These are phyloP conservation scores for Penicillium sp. DNA, from an alignment of 2,329 filamentous ascomycete species.

Conservation along the genomic window DNA sequence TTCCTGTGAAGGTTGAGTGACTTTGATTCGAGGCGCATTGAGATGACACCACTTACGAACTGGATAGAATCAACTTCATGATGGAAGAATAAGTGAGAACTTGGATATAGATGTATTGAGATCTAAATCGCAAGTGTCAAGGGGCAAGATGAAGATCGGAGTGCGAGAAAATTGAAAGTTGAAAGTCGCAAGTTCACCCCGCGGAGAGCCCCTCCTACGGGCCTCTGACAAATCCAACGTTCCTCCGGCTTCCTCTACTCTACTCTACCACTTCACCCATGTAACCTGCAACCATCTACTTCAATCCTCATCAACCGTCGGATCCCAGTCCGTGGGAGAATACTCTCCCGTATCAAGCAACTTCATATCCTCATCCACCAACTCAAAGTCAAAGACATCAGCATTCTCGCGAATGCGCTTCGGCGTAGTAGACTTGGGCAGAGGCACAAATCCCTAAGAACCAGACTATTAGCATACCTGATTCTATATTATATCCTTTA, in stretches of 20 bases:
- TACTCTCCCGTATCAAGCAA: conserved; percentile 57
- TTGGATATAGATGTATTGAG: not conserved
- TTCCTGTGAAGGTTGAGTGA: conserved; percentile 54
- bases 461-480: not conserved
- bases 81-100: conserved; percentile 43
- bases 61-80: conserved; percentile 82
- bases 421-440: conserved; percentile 62
- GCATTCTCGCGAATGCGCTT: conserved; percentile 62
- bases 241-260: not conserved
- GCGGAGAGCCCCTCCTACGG: conserved; percentile 1
- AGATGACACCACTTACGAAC: conserved; percentile 63
- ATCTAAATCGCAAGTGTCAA: not conserved
- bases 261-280: not conserved
- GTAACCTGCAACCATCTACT: not conserved
- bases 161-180: not conserved
- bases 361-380: conserved; percentile 59
- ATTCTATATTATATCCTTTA: not conserved
- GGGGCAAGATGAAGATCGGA: not conserved
- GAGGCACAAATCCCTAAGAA: conserved; percentile 58
- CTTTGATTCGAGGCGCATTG: conserved; percentile 4
- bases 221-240: conserved; percentile 7
- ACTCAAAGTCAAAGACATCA: conserved; percentile 61
- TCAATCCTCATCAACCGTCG: conserved; percentile 40
- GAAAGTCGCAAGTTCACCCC: not conserved
- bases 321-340: conserved; percentile 61